A percentile compares a stretch with the other conserved stretches of the same genome.
These are phyloP conservation scores for Cryptococcus floricola DNA, from an alignment of 1,284 basidiomycete species.

Conservation along the genomic window DNA sequence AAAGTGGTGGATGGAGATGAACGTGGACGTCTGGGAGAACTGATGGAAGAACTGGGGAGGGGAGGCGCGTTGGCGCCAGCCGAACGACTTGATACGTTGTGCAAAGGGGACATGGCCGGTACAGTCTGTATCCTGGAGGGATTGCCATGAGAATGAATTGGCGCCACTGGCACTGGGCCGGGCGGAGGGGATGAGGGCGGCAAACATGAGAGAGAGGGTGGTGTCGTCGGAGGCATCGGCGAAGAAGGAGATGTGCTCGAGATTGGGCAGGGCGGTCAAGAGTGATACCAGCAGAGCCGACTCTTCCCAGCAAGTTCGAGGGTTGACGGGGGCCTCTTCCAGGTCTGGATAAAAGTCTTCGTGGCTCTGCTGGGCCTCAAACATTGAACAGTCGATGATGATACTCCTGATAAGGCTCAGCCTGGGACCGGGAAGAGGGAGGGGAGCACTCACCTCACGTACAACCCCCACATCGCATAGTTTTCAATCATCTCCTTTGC, in stretches of 20 bases:
- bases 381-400: slow-evolving; percentile 44
- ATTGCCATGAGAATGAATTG: too few relatives aligned
- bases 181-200: slow-evolving; percentile 31
- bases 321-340: neutral
- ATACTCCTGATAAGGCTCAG: slow-evolving; percentile 20
- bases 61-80: slow-evolving; percentile 41
- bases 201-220: slow-evolving; percentile 39
- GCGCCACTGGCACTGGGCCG: slow-evolving; percentile 9
- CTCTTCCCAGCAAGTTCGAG: slow-evolving; percentile 39
- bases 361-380: slow-evolving; percentile 17
- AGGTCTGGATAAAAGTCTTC: neutral
- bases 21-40: slow-evolving; percentile 36
- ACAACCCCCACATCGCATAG: slow-evolving; percentile 33
- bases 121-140: slow-evolving; percentile 12
- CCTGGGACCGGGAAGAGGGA: neutral
- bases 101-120: slow-evolving; percentile 19
- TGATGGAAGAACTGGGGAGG: slow-evolving; percentile 27
- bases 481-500: slow-evolving; percentile 27
- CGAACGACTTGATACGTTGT: slow-evolving; percentile 34
- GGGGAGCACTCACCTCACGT: slow-evolving; percentile 28
- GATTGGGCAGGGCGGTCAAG: slow-evolving; percentile 29
- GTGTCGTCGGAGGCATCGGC: slow-evolving; percentile 46
- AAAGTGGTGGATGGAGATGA: slow-evolving; percentile 37
- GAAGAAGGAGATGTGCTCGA: slow-evolving; percentile 44
- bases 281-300: slow-evolving; percentile 30